phyloP scores from a whole-genome alignment of 176 grass and related monocot species.

The Miscanthus lutarioriparius region DNA sequence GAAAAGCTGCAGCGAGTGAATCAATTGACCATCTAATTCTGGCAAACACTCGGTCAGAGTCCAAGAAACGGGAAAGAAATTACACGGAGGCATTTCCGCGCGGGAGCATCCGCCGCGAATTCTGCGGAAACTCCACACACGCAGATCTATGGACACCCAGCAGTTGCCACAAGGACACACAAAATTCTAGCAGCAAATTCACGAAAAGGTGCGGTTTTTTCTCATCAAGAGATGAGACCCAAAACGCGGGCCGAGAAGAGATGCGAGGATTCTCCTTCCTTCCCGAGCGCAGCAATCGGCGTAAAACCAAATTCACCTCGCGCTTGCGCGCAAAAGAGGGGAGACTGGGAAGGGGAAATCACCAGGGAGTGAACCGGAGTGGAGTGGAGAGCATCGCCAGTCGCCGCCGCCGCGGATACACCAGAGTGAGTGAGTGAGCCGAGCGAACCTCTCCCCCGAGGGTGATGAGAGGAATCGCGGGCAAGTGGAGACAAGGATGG shows the following conservation, averaged over 20 bases:
- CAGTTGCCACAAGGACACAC: neutral
- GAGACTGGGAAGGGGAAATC: neutral
- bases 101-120: neutral
- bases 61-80: neutral
- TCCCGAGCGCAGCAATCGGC: neutral
- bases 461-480: neutral
- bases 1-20: slow-evolving; percentile 4
- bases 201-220: neutral
- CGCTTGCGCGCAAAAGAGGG: neutral
- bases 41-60: neutral
- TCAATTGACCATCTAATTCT: neutral
- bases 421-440: neutral
- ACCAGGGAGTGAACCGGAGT: slow-evolving; percentile 7
- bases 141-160: slow-evolving; percentile 15
- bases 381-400: neutral
- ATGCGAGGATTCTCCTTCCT: neutral
- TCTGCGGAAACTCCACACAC: neutral
- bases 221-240: neutral
- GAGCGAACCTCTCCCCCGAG: neutral
- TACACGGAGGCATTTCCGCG: neutral
- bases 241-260: neutral
- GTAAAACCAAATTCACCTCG: neutral
- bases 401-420: neutral
- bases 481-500: slow-evolving; percentile 27
- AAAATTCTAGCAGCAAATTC: neutral